Evolutionary conservation across 169 alveolate species (phyloP).

Genomic region (Cryptosporidium meleagridis): DNA sequence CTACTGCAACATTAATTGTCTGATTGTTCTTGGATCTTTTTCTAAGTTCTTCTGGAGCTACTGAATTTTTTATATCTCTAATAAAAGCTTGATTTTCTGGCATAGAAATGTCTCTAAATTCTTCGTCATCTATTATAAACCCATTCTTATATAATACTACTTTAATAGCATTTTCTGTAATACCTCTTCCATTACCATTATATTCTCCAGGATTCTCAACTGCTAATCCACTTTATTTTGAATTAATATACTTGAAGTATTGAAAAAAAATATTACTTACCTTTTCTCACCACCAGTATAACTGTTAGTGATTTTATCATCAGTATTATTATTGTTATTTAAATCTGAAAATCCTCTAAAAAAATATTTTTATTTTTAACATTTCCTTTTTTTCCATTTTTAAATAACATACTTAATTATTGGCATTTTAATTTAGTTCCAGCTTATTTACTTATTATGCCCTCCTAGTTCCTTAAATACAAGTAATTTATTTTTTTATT

Average conservation of each 20-base stretch:
- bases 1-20: slow-evolving; percentile 77
- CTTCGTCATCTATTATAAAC: slow-evolving; percentile 91
- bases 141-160: slow-evolving; percentile 91
- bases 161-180: slow-evolving; percentile 80
- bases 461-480: neutral
- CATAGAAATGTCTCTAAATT: slow-evolving; percentile 87
- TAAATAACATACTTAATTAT: slow-evolving; percentile 19
- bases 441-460: neutral
- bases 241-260: neutral
- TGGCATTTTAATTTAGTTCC: slow-evolving; percentile 12
- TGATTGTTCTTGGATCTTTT: slow-evolving; percentile 79
- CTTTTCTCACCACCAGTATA: slow-evolving; percentile 88
- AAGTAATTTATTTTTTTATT: neutral
- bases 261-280: slow-evolving; percentile 18
- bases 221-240: slow-evolving; percentile 81
- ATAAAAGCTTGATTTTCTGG: slow-evolving; percentile 91
- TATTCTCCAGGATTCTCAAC: slow-evolving; percentile 83
- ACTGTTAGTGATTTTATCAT: slow-evolving; percentile 79
- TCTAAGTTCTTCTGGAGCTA: slow-evolving; percentile 92
- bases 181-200: slow-evolving; percentile 65
- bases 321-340: slow-evolving; percentile 47
- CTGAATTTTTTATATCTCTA: slow-evolving; percentile 89
- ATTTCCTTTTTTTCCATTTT: no score
- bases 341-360: slow-evolving; percentile 67
- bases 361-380: neutral